Conservation (phyloP, 495 filamentous ascomycete species). For the Glutinoglossum americanum region DNA sequence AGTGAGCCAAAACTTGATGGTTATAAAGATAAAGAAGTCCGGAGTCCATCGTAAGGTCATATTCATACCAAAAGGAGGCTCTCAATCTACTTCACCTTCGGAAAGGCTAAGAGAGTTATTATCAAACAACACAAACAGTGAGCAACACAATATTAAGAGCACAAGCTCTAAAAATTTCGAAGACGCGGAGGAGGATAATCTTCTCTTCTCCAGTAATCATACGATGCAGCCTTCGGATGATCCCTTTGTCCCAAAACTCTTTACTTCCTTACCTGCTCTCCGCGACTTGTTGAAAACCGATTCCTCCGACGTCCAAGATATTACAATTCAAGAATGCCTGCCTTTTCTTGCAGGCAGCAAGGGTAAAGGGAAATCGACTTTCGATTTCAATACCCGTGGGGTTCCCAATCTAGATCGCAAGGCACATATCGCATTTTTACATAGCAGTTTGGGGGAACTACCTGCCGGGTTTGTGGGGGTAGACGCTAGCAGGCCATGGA, state of each 20-base stretch:
- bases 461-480: constrained; percentile 41
- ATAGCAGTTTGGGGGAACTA: constrained; percentile 38
- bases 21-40: neutral
- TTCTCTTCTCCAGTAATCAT: neutral
- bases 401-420: constrained; percentile 49
- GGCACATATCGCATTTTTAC: constrained; percentile 57
- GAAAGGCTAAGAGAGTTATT: neutral
- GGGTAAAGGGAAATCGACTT: constrained; percentile 18
- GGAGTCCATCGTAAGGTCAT: neutral
- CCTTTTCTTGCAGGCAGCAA: constrained; percentile 35
- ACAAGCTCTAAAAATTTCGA: neutral
- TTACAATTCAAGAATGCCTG: constrained; percentile 44
- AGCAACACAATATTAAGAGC: neutral
- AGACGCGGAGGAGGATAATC: neutral
- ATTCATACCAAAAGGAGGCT: neutral
- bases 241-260: constrained; percentile 37
- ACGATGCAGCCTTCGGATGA: neutral
- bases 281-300: constrained; percentile 45
- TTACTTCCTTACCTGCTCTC: constrained; percentile 38
- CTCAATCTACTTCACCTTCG: neutral
- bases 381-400: constrained; percentile 39
- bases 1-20: neutral
- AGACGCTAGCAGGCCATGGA: constrained; percentile 79
- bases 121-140: neutral
- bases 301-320: constrained; percentile 42